Evolutionary conservation across 2,329 filamentous ascomycete species (phyloP), one percentile per base, ranked within the genome.

Genomic region (Neonectria faginata): DNA sequence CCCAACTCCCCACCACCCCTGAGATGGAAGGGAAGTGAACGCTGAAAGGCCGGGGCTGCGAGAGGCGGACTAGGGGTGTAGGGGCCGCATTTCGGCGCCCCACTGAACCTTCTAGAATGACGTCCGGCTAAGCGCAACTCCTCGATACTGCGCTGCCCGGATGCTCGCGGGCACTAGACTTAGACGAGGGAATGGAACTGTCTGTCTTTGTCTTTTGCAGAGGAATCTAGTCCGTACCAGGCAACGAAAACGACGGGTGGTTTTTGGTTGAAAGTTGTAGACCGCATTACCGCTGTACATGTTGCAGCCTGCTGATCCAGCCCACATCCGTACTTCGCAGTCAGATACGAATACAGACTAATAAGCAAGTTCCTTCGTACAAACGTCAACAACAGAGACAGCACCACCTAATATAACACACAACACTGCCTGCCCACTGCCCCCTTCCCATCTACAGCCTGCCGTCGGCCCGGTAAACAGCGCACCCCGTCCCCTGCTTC

Each of bases 61-160:
- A 25, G 25, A 25, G 22, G 45, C 29, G 2, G 29, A 29, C 29
- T 3, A 16, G 45, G 45, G 45, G 16, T 12, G 44, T 48, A 47
- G 44, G 45, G 47, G 8, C 47, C 25, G 27, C 25, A 29, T 20
- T 42, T n/a, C 22, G 27, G 36, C 44, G 74, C 72, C 77, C 80
- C 80, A 82, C 79, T 78, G 80, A 82, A 82, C 71, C 78, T 82
- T 82, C 80, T 80, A 81, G 80, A 82, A 82, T 73, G 72, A 60
- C 69, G 58, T 71, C 60, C 63, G 69, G 60, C 65, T 81, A 79
- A 66, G 53, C 76, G 77, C 78, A 81, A 74, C 56, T 54, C 75
- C 76, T 70, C 79, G 76, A 66, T 60, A 66, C 33, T 47, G 45
- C 22, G n/a, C 16, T 48, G 45, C 16, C 55, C 48, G 62, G 39